phyloP scores from a whole-genome alignment of 1,284 basidiomycete genomes.

The Rhodotorula glutinis region DNA sequence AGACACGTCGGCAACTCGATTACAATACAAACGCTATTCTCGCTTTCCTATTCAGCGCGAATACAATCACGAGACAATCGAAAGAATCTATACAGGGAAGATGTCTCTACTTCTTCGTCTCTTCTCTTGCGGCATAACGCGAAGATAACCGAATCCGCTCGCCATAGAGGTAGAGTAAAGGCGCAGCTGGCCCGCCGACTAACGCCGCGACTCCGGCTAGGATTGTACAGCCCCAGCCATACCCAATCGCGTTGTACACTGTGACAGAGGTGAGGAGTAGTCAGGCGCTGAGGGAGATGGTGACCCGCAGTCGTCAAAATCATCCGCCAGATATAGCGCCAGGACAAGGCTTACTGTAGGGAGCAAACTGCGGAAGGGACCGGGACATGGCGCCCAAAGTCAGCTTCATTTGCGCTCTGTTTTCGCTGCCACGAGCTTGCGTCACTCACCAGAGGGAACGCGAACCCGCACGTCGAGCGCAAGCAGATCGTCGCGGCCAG shows the following conservation, averaged over 20 bases:
- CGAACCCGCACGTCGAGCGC: constrained; percentile 44
- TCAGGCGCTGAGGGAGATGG: neutral
- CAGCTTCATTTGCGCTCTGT: no score
- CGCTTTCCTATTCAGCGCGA: no score
- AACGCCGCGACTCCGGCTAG: constrained; percentile 44
- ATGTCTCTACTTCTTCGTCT: neutral
- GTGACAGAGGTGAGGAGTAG: neutral
- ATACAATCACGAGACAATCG: no score
- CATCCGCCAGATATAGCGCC: no score
- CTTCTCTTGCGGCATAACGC: constrained; percentile 10
- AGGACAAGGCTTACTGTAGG: constrained; percentile 5
- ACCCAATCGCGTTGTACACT: constrained; percentile 44
- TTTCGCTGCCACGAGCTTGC: no score
- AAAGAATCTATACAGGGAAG: no score
- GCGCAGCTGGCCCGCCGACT: constrained; percentile 45
- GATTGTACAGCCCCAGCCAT: constrained; percentile 47
- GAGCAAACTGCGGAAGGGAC: constrained; percentile 5
- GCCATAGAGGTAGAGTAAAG: constrained; percentile 24
- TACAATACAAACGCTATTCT: no score
- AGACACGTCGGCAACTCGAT: no score
- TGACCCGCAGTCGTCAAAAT: neutral
- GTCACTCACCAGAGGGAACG: constrained; percentile 24
- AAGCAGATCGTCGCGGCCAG: constrained; percentile 44
- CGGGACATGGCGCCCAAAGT: no score
- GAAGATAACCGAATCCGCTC: constrained; percentile 20